Evolutionary conservation across 805 yeast species (phyloP), one percentile per base, ranked within the genome.

Genomic region (Candida tibetensis): DNA sequence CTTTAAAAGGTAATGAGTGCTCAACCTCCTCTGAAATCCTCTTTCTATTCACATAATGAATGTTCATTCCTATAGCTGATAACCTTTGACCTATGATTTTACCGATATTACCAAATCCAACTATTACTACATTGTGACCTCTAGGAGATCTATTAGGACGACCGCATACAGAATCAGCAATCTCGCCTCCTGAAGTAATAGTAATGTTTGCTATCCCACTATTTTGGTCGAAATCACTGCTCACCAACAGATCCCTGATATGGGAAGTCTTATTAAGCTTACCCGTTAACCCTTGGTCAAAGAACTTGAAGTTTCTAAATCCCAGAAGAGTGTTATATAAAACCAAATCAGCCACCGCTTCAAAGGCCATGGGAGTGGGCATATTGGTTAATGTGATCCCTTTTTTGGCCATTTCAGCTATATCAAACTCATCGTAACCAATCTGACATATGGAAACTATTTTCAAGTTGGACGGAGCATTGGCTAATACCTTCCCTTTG

Each of bases 81-180:
- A 56, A 43, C 10, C 58, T 43, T 21, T 34, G 44, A 14, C 50
- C 61, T 14, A 53, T 52, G 10, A 51, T 40, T 34, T 43, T 46
- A 25, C 61, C 61, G 22, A 56, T 56, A 15, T 52, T 48, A 21
- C 61, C 61, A 26, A 56, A 55, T 4, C 61, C 61, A 1, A 56
- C 53, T 31, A 56, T 45, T 25, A 56, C 59, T 4, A 45, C 61
- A 32, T 48, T 46, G 39, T 55, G 60, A 16, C 52, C 49, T 12
- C 47, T 36, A 3, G 61, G 61, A 16, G 45, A 47, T 10, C 36
- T 28, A 32, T 44, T 45, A 17, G 36, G 28, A 6, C 57, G 37
- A 2, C 53, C 52, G 8, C 45, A 36, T 4, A 36, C 26, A 4
- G 32, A 7, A 15, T 72, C 71, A 0, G 71, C 64, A 47, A 69